phyloP scores from a whole-genome alignment of 1,139 yeast species.

The Debaryomyces robertsiae region DNA sequence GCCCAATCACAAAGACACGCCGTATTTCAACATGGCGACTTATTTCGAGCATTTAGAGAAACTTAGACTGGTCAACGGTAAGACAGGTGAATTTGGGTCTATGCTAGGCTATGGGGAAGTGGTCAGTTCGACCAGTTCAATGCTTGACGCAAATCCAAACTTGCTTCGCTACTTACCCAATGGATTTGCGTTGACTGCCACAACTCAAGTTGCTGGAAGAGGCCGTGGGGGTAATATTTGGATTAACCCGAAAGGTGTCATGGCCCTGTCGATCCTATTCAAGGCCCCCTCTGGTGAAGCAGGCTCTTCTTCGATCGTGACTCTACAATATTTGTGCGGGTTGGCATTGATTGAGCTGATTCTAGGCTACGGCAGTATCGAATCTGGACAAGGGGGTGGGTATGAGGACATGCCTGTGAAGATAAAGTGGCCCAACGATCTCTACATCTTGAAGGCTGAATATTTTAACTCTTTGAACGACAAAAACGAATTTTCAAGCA shows the following conservation, averaged over 20 bases:
- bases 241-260: slow-evolving; percentile 92
- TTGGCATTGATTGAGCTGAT: slow-evolving; percentile 84
- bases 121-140: slow-evolving; percentile 80
- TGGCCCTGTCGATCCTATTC: slow-evolving; percentile 77
- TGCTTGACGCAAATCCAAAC: slow-evolving; percentile 71
- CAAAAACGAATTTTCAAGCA: slow-evolving; percentile 32
- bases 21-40: slow-evolving; percentile 65
- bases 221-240: slow-evolving; percentile 96
- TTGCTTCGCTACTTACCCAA: slow-evolving; percentile 63
- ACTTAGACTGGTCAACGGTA: slow-evolving; percentile 22
- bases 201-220: slow-evolving; percentile 85
- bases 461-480: slow-evolving; percentile 35
- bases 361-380: slow-evolving; percentile 53
- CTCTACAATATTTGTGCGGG: slow-evolving; percentile 83
- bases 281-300: slow-evolving; percentile 55
- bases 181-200: slow-evolving; percentile 74
- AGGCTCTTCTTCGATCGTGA: slow-evolving; percentile 53
- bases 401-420: slow-evolving; percentile 75
- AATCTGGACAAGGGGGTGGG: slow-evolving; percentile 49
- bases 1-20: slow-evolving; percentile 59
- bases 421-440: slow-evolving; percentile 97
- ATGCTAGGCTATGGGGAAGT: slow-evolving; percentile 80
- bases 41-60: slow-evolving; percentile 54
- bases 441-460: slow-evolving; percentile 74
- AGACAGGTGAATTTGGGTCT: slow-evolving; percentile 55